phyloP scores from a whole-genome alignment of 2,329 filamentous ascomycete species.

The Dactylellina sp. region DNA sequence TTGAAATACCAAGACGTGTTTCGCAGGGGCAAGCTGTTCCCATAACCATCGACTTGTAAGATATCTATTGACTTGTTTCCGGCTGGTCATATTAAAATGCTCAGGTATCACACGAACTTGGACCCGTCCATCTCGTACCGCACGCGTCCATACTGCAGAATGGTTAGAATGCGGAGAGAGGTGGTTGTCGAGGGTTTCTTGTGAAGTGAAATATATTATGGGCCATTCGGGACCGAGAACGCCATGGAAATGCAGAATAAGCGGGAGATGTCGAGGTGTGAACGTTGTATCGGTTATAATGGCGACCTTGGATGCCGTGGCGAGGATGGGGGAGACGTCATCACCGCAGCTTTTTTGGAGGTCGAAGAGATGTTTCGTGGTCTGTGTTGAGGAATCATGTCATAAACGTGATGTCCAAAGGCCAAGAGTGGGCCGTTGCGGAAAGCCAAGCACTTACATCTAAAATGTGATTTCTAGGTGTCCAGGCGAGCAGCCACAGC shows the following conservation, averaged over 20 bases:
- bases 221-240: slow-evolving; percentile 66
- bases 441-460: background rate
- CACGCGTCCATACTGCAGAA: slow-evolving; percentile 61
- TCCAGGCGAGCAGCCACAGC: slow-evolving; percentile 9
- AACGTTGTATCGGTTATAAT: slow-evolving; percentile 64
- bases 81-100: slow-evolving; percentile 58
- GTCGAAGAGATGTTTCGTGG: slow-evolving; percentile 18
- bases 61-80: slow-evolving; percentile 63
- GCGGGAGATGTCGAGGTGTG: slow-evolving; percentile 62
- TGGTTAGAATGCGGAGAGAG: slow-evolving; percentile 61
- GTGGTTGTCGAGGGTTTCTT: slow-evolving; percentile 58
- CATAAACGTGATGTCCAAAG: background rate
- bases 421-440: background rate
- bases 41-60: slow-evolving; percentile 64
- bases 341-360: too few species aligned
- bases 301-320: slow-evolving; percentile 61
- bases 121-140: slow-evolving; percentile 62
- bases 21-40: slow-evolving; percentile 62
- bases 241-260: slow-evolving; percentile 64
- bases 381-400: background rate
- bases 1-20: slow-evolving; percentile 64
- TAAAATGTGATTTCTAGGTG: slow-evolving; percentile 9
- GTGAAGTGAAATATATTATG: slow-evolving; percentile 65
- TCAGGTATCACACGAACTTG: slow-evolving; percentile 64
- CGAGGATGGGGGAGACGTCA: background rate